Evolutionary conservation across 768 basidiomycete genomes (phyloP), one percentile per base, ranked within the genome.

Genomic region (Cytidiella melzeri): DNA sequence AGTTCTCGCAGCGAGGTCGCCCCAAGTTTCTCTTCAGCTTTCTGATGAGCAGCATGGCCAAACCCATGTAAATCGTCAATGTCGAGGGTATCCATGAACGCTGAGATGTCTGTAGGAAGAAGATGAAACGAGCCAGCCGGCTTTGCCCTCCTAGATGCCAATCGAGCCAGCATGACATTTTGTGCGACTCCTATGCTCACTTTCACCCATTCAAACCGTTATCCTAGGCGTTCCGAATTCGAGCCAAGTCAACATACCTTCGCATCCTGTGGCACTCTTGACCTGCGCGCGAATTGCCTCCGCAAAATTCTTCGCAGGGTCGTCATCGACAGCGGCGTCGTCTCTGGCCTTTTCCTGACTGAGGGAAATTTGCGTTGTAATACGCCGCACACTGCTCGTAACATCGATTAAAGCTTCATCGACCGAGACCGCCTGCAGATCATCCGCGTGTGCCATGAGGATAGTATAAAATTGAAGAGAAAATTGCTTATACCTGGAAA

Each of bases 331-430:
- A 12, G 54, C 43, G 52, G 50, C 50, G 9, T 36, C 27, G n/a
- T n/a, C n/a, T n/a, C n/a, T n/a, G 2, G 48, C 43, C 7, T 25
- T 20, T 55, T 58, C 53, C 64, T 63, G 19, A 51, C 55, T 42
- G 62, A 65, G 34, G 68, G 62, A 52, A 70, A 60, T 50, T 36
- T 54, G 55, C 1, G 52, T 46, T 5, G 55, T 54, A 51, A 65
- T 63, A 36, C 66, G 73, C 11, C 68, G 71, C 36, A 88, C 75
- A 0, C 74, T 71, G 3, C 68, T 74, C 0, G 89, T 84, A 13
- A 94, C 90, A 50, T 97, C 94, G 52, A 98, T 82, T 20, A 97
- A 75, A 0, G 92, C 95, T 63, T 99, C 96, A 53, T 99, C 96
- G 4, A 98, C 89, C 1, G 92, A 95, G 13, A 97, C 94, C 1